A percentile compares a stretch with the other conserved stretches of the same genome.
Conservation (phyloP, 805 yeast species). For the Wickerhamomyces subpelliculosus region DNA sequence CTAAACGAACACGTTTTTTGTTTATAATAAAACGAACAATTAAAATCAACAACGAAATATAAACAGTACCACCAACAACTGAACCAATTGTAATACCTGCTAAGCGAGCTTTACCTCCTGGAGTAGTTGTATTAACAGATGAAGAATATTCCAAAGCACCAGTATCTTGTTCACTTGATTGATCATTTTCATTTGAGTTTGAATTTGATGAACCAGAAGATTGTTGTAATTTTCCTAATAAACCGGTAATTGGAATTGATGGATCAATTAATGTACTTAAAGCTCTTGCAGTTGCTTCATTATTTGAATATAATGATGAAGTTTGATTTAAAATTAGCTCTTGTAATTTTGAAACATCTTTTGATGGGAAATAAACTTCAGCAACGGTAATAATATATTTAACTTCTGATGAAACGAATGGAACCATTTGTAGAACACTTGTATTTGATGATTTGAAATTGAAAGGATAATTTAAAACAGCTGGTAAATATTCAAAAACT, state of each 20-base stretch:
- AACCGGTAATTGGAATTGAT: conserved; percentile 50
- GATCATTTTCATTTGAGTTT: conserved; percentile 8
- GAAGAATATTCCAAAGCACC: conserved; percentile 26
- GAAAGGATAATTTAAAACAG: conserved; percentile 60
- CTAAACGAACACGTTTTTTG: conserved; percentile 12
- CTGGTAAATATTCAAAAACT: conserved; percentile 80
- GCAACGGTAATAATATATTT: conserved; percentile 83
- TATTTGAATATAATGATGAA: conserved; percentile 58
- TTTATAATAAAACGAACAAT: conserved; percentile 43
- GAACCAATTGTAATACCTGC: conserved; percentile 83
- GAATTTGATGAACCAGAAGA: conserved; percentile 8
- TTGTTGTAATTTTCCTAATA: conserved; percentile 15
- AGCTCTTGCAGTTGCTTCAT: conserved; percentile 44
- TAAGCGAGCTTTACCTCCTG: conserved; percentile 35
- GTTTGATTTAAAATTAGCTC: conserved; percentile 38
- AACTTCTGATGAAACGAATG: conserved; percentile 51
- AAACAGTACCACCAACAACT: conserved; percentile 64
- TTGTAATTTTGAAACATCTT: conserved; percentile 42
- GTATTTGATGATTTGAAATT: conserved; percentile 34
- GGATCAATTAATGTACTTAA: conserved; percentile 70
- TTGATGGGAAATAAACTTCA: conserved; percentile 70
- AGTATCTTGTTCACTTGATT: conserved; percentile 8
- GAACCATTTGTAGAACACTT: conserved; percentile 63
- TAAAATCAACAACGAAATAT: conserved; percentile 53
- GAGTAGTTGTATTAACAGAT: conserved; percentile 9